These are phyloP conservation scores for Ustanciosporium gigantosporum DNA, from an alignment of 1,284 basidiomycete species.

Conservation along the genomic window DNA sequence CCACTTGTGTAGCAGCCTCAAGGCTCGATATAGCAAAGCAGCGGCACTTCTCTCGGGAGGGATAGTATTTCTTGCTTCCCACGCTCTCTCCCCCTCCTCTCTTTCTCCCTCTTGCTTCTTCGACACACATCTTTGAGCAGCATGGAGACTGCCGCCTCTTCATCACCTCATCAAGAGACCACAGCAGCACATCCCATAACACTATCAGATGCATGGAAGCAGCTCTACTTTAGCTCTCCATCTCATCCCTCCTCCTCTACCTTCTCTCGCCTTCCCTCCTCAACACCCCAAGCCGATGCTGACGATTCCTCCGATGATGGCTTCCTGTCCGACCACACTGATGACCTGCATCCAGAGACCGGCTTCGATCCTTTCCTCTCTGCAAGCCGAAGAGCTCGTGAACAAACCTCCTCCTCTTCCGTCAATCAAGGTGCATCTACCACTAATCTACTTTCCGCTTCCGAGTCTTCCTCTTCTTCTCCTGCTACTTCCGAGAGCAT, in stretches of 20 bases:
- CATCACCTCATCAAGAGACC: no score
- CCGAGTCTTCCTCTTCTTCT: constrained; percentile 3
- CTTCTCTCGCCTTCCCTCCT: neutral
- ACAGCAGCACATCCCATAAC: no score
- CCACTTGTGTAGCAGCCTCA: no score
- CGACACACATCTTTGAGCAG: no score
- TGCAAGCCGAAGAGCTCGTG: constrained; percentile 20
- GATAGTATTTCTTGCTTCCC: no score
- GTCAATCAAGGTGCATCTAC: neutral
- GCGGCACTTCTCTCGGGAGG: no score
- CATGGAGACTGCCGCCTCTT: no score
- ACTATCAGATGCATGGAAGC: constrained; percentile 31
- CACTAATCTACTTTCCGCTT: neutral
- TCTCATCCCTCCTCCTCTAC: constrained; percentile 3
- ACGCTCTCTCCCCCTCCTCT: no score
- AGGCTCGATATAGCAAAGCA: no score
- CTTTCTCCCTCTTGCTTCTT: no score
- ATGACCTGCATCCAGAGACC: constrained; percentile 31
- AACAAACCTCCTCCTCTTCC: constrained; percentile 3
- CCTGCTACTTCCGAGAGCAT: constrained; percentile 3
- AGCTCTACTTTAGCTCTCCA: constrained; percentile 19
- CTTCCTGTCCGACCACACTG: constrained; percentile 33
- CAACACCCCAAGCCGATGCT: neutral
- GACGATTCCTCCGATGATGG: constrained; percentile 34
- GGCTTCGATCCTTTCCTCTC: constrained; percentile 38